Base-by-base conservation (phyloP, 163 green algal genomes). In the Trebouxia gelatinosa region DNA sequence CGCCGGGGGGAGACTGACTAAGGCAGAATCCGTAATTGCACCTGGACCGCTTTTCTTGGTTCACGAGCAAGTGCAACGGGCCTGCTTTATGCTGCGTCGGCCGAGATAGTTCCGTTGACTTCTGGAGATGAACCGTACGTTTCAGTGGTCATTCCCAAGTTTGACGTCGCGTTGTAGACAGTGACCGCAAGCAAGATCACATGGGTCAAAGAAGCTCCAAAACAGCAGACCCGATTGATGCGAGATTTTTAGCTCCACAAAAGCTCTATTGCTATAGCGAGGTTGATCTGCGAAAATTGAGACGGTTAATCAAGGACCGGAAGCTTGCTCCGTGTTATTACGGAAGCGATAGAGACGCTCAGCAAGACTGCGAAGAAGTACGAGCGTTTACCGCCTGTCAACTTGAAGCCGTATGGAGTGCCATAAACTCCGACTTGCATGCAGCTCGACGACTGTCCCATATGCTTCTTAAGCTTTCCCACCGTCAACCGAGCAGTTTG, bases 371-470 rank as follows among this genome's bases (percentile, higher is more conserved):
- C 48, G n/a, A n/a, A n/a, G n/a, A n/a, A n/a, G n/a, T n/a, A 58
- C 17, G 37, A 35, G 31, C 57, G 29, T 26, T 34, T 68, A 26
- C 19, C 19, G 6, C 23, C 58, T 66, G 7, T 40, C 28, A 81
- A 9, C 5, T 57, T 23, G 54, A n/a, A n/a, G n/a, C n/a, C n/a
- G n/a, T n/a, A n/a, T n/a, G n/a, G n/a, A n/a, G n/a, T 57, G 6
- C 37, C 0, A 54, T 28, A 6, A 51, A 31, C 5, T 39, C 80
- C 21, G 43, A n/a, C 51, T 5, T 72, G 11, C 16, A 23, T 46
- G 68, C 81, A 87, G 81, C 62, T 85, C 26, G 87, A 93, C 31
- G 91, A 94, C 43, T 94, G 91, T 59, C 91, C 91, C 3, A 94
- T 95, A 17, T 95, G 91, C 82, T 91, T 92, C 50, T 82, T 91